These are phyloP conservation scores for Chytriomyces hyalinus DNA, from an alignment of 192 early-diverging fungal genomes.

Conservation along the genomic window DNA sequence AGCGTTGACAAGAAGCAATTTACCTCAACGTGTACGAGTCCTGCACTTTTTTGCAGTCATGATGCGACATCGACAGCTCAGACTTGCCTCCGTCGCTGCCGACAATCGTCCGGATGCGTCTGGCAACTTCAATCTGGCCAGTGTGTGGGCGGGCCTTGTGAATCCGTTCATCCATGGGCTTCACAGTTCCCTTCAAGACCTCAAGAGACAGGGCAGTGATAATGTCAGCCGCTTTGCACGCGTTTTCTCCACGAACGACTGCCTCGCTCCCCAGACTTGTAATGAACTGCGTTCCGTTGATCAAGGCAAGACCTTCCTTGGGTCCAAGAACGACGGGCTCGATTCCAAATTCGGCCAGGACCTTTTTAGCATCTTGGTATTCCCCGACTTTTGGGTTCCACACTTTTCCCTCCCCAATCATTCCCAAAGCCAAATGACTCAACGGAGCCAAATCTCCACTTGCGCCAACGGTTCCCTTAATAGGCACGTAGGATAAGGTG, in stretches of 20 bases:
- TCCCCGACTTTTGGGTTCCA: slow-evolving; percentile 15
- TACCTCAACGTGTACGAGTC: slow-evolving; percentile 29
- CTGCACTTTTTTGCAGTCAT: slow-evolving; percentile 24
- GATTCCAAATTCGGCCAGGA: slow-evolving; percentile 16
- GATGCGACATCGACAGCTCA: slow-evolving; percentile 16
- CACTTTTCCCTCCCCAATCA: slow-evolving; percentile 33
- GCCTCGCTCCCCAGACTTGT: slow-evolving; percentile 25
- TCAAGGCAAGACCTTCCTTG: slow-evolving; percentile 36
- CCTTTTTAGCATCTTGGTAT: slow-evolving; percentile 18
- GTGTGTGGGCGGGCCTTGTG: slow-evolving; percentile 31
- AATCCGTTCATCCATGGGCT: slow-evolving; percentile 27
- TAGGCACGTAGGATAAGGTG: slow-evolving; percentile 15
- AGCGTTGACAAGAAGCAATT: neutral
- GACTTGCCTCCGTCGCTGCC: neutral
- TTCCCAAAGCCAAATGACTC: slow-evolving; percentile 29
- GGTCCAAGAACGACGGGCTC: slow-evolving; percentile 24
- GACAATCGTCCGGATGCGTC: slow-evolving; percentile 1
- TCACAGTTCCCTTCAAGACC: slow-evolving; percentile 30
- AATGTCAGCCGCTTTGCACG: slow-evolving; percentile 24
- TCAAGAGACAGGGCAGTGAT: slow-evolving; percentile 30
- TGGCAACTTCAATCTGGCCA: slow-evolving; percentile 27
- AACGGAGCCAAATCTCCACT: slow-evolving; percentile 34
- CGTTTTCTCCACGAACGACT: slow-evolving; percentile 16
- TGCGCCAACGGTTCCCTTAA: slow-evolving; percentile 34
- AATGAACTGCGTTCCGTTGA: slow-evolving; percentile 41